Conservation (phyloP, 2,329 filamentous ascomycete genomes). For the Botryotinia narcissicola region DNA sequence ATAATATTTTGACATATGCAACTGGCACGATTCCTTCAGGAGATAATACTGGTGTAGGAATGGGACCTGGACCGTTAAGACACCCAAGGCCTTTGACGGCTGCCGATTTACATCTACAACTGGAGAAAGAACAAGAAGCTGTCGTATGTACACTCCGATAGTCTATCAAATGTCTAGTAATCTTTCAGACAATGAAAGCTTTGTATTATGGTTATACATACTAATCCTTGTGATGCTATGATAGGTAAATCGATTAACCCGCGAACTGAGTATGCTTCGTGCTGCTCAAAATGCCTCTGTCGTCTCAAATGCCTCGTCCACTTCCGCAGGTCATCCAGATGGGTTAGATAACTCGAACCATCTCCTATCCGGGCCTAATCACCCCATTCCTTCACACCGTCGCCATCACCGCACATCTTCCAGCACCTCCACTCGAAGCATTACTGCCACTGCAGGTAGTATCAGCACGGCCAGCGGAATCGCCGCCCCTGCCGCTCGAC, state of each 20-base stretch:
- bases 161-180: not conserved
- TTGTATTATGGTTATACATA: not conserved
- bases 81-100: conserved; percentile 86
- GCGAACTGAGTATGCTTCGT: conserved; percentile 83
- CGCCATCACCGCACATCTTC: conserved; percentile 56
- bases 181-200: not conserved
- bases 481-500: conserved; percentile 15
- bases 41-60: conserved; percentile 48
- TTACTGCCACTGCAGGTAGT: conserved; percentile 45
- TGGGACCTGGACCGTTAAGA: conserved; percentile 70
- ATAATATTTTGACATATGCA: conserved; percentile 18
- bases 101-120: conserved; percentile 81
- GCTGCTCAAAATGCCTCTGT: conserved; percentile 65
- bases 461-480: conserved; percentile 38
- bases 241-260: conserved; percentile 87
- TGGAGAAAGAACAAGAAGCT: conserved; percentile 94
- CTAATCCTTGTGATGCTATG: conserved; percentile 10
- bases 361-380: conserved; percentile 55
- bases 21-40: conserved; percentile 17
- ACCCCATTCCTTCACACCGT: conserved; percentile 53
- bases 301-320: conserved; percentile 63
- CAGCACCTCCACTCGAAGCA: conserved; percentile 53
- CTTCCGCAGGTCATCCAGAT: conserved; percentile 52
- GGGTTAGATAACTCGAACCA: conserved; percentile 51
- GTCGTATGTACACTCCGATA: conserved; percentile 58